Evolutionary conservation across 75 land plant species (phyloP).

Genomic region (Ceratopteris richardii): DNA sequence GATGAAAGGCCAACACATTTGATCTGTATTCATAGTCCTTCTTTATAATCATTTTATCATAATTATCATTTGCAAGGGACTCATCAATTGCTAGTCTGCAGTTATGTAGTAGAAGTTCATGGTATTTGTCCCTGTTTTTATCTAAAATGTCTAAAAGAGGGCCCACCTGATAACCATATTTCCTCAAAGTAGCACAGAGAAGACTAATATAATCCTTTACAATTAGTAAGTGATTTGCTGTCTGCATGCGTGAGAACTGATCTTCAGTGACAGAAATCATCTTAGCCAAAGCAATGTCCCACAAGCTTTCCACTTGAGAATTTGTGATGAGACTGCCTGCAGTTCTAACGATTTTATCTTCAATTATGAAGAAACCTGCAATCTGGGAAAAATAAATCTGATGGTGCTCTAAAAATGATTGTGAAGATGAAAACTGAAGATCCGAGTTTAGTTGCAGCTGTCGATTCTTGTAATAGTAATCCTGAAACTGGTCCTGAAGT

Average conservation of each 20-base stretch:
- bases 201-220: conserved; percentile 93
- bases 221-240: conserved; percentile 70
- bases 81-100: conserved; percentile 57
- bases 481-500: conserved; percentile 64
- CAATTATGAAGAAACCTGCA: conserved; percentile 90
- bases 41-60: conserved; percentile 83
- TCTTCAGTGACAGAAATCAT: conserved; percentile 73
- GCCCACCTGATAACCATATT: conserved; percentile 68
- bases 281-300: conserved; percentile 76
- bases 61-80: conserved; percentile 64
- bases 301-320: conserved; percentile 58
- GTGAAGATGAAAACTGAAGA: conserved; percentile 65
- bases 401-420: conserved; percentile 81
- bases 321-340: conserved; percentile 60
- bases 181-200: conserved; percentile 64
- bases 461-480: conserved; percentile 77
- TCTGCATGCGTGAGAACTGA: conserved; percentile 74
- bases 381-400: conserved; percentile 78
- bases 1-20: conserved; percentile 64
- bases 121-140: conserved; percentile 81
- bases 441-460: conserved; percentile 79
- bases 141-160: conserved; percentile 65
- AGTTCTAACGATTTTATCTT: conserved; percentile 79
- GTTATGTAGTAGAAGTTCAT: conserved; percentile 76
- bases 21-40: conserved; percentile 81